Percentiles rank a stretch among this genome's conserved stretches.
phyloP scores from a whole-genome alignment of 176 grass and related monocot species.

The Pontederia crassipes region DNA sequence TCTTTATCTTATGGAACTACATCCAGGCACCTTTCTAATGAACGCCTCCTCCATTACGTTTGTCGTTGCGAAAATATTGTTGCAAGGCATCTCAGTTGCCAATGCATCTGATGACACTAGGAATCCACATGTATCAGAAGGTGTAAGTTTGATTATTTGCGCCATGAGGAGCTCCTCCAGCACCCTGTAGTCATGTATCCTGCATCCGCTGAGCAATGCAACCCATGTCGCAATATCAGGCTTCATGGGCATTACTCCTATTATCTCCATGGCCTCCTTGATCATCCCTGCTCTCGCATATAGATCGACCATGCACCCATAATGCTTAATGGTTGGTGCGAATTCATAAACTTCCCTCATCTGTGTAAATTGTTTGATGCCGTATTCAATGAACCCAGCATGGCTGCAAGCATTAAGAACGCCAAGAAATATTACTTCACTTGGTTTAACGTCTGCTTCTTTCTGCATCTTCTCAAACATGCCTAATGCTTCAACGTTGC shows the following conservation, averaged over 20 bases:
- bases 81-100: constrained; percentile 8
- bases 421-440: constrained; percentile 9
- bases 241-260: constrained; percentile 29
- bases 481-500: neutral
- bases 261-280: constrained; percentile 1
- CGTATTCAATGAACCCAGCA: constrained; percentile 5
- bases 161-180: constrained; percentile 8
- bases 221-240: constrained; percentile 17
- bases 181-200: neutral
- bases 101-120: constrained; percentile 7
- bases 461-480: constrained; percentile 5
- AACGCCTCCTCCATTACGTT: constrained; percentile 11
- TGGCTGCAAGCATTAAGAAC: constrained; percentile 15
- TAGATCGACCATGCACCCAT: constrained; percentile 11
- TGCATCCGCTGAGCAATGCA: constrained; percentile 13
- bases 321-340: constrained; percentile 14
- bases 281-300: constrained; percentile 2
- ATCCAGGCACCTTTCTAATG: constrained; percentile 14
- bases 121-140: constrained; percentile 14
- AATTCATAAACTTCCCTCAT: constrained; percentile 8
- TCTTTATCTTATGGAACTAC: constrained; percentile 7
- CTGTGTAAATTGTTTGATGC: neutral
- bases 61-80: neutral
- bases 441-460: neutral
- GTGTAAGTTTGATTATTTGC: constrained; percentile 10